Percentiles rank a stretch among this genome's conserved stretches.
Conservation (phyloP, 305 asterid species). For the Salvia sclarea region DNA sequence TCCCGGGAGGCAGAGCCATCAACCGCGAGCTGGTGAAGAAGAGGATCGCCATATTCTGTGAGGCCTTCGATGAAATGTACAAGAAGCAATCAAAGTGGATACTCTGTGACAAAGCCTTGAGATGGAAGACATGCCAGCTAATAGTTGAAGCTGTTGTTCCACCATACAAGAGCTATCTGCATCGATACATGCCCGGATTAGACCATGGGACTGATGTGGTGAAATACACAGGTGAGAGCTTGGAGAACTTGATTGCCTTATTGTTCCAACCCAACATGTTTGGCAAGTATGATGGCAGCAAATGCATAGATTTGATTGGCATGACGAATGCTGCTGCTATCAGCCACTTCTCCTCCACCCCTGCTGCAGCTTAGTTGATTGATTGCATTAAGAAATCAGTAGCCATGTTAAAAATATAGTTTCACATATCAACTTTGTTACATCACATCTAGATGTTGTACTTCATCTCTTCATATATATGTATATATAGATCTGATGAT, state of each 20-base stretch:
- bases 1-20: slow-evolving; percentile 76
- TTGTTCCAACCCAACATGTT: slow-evolving; percentile 57
- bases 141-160: slow-evolving; percentile 56
- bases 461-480: background rate
- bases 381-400: slow-evolving; percentile 22
- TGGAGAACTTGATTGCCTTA: slow-evolving; percentile 48
- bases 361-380: slow-evolving; percentile 65
- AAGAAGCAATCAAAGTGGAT: slow-evolving; percentile 60
- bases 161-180: slow-evolving; percentile 51
- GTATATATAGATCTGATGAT: background rate
- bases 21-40: slow-evolving; percentile 53
- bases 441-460: background rate
- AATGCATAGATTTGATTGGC: slow-evolving; percentile 52
- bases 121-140: slow-evolving; percentile 47
- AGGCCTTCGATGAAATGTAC: slow-evolving; percentile 62
- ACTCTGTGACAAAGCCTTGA: slow-evolving; percentile 54
- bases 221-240: slow-evolving; percentile 45
- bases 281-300: slow-evolving; percentile 46
- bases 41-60: slow-evolving; percentile 56
- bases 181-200: slow-evolving; percentile 43
- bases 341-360: slow-evolving; percentile 53
- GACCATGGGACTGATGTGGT: slow-evolving; percentile 48
- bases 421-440: background rate
- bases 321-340: slow-evolving; percentile 37
- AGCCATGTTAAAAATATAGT: slow-evolving; percentile 27